A percentile compares a stretch with the other conserved stretches of the same genome.
Conservation (phyloP, 805 yeast species). For the Nakazawaea siamensis region DNA sequence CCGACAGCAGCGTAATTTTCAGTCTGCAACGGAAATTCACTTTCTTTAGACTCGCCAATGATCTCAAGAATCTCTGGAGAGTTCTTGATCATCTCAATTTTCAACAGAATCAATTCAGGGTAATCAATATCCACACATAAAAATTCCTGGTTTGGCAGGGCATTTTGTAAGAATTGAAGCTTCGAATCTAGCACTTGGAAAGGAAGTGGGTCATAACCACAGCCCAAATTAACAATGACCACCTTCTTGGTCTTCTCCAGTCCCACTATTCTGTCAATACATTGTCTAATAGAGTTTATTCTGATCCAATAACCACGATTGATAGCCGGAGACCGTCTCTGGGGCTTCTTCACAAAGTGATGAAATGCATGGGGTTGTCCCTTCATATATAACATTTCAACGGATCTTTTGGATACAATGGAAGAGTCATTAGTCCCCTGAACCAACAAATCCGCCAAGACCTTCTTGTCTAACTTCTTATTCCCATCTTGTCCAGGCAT, state of each 20-base stretch:
- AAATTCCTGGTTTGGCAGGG: conserved; percentile 15
- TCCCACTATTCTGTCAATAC: conserved; percentile 38
- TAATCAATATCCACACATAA: conserved; percentile 68
- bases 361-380: conserved; percentile 43
- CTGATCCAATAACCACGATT: conserved; percentile 81
- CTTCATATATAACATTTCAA: conserved; percentile 48
- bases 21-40: conserved; percentile 27
- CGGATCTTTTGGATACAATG: conserved; percentile 76
- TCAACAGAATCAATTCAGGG: conserved; percentile 54
- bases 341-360: conserved; percentile 56
- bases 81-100: conserved; percentile 40
- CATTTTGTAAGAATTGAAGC: conserved; percentile 11
- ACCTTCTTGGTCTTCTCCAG: conserved; percentile 15
- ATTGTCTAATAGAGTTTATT: conserved; percentile 56
- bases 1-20: conserved; percentile 48
- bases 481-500: too few relatives aligned
- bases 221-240: conserved; percentile 60
- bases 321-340: conserved; percentile 70
- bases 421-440: conserved; percentile 83
- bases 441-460: conserved; percentile 56
- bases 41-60: conserved; percentile 25
- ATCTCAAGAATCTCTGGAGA: conserved; percentile 38
- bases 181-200: conserved; percentile 33
- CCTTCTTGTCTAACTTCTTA: conserved; percentile 33
- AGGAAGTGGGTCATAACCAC: conserved; percentile 66